Evolutionary conservation across 108 stramenopile genomes (phyloP), one percentile per base, ranked within the genome.

Genomic region (Conticribra guillardii): DNA sequence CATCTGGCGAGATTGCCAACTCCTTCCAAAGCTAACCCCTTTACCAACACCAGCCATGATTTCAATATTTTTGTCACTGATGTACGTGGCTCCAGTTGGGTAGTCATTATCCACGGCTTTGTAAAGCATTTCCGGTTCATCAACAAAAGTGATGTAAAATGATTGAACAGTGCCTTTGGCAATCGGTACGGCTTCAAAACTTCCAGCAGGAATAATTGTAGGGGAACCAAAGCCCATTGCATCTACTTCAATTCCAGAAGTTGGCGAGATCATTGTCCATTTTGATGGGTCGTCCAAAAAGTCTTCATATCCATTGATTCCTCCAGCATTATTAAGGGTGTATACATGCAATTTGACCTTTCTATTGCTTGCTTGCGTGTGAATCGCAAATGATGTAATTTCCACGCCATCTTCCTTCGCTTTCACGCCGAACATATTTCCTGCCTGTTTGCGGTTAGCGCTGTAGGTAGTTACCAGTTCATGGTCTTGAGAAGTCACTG

Each of bases 121-220:
- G 48, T 59, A 59, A 23, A 69, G 52, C 68, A 69, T 69, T 26
- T 69, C 68, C 0, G 68, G 54, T 21, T 69, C 68, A 5, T 59
- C 48, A 33, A 69, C 17, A 33, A 69, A 59, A 15, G 68, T 69
- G 32, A 69, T 69, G 57, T 69, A 69, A 26, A 69, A 69, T n/a
- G 68, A 59, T 50, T 69, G 68, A 7, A 50, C 45, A 2, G 1
- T 26, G 7, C 57, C 68, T 27, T 69, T 69, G 2, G 45, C 41
- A 34, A 69, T 69, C 27, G 57, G 11, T 30, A 69, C 57, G n/a
- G 68, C 47, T 21, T 4, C 1, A 69, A 69, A 69, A 30, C 68
- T 69, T 16, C 68, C 68, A 33, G 16, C 17, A 8, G 68, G 68
- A 7, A 69, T 69, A 22, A 69, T 17, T 3, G 68, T 69, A 14